A percentile compares a stretch with the other conserved stretches of the same genome.
Evolutionary conservation across 306 rosid genomes (phyloP).

Genomic region (Begonia peltatifolia): DNA sequence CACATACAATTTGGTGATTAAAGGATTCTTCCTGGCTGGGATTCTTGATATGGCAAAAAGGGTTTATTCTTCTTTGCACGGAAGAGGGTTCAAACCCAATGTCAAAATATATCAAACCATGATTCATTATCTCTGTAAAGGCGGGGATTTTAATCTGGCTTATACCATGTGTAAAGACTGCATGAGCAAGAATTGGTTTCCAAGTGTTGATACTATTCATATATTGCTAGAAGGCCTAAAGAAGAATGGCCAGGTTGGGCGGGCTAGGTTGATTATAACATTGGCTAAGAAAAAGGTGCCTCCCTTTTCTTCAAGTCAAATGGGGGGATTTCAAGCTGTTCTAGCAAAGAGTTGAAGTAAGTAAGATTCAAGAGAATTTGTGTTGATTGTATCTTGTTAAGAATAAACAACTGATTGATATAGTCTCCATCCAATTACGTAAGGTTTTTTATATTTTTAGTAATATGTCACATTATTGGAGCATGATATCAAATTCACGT

Average conservation of each 20-base stretch:
- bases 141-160: slow-evolving; percentile 36
- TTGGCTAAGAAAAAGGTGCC: slow-evolving; percentile 40
- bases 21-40: slow-evolving; percentile 55
- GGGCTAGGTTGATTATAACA: slow-evolving; percentile 24
- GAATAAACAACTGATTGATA: no score
- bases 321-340: slow-evolving; percentile 23
- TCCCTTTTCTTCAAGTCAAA: slow-evolving; percentile 25
- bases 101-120: slow-evolving; percentile 62
- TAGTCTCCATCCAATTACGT: no score
- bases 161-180: slow-evolving; percentile 42
- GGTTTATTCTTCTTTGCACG: slow-evolving; percentile 35
- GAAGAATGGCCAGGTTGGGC: slow-evolving; percentile 28
- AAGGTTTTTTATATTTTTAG: no score
- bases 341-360: slow-evolving; percentile 19
- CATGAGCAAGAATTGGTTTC: slow-evolving; percentile 59
- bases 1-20: slow-evolving; percentile 56
- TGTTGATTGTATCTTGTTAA: slow-evolving; percentile 9
- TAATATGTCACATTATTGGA: no score
- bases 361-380: slow-evolving; percentile 3
- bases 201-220: slow-evolving; percentile 39
- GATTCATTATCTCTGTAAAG: slow-evolving; percentile 69
- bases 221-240: slow-evolving; percentile 41
- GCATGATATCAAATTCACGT: no score
- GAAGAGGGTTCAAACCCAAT: slow-evolving; percentile 37
- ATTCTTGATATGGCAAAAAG: slow-evolving; percentile 53